A percentile compares a stretch with the other conserved stretches of the same genome.
Conservation (phyloP, 306 rosid species). For the Datisca glomerata region DNA sequence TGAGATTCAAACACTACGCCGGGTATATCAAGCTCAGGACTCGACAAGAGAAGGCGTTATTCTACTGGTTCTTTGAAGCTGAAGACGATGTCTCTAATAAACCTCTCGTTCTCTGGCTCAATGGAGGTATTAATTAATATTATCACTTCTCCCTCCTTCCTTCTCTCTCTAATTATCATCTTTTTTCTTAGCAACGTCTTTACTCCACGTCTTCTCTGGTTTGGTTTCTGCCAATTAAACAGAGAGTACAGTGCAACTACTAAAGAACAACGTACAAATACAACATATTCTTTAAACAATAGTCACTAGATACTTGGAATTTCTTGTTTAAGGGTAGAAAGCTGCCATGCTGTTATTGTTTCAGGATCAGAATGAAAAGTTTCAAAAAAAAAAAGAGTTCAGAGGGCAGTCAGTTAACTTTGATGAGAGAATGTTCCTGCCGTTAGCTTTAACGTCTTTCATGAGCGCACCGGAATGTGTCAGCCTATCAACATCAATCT, state of each 20-base stretch:
- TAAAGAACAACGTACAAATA: no score
- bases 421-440: constrained; percentile 1
- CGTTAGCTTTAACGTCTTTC: constrained; percentile 4
- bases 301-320: no score
- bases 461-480: no score
- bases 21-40: constrained; percentile 38
- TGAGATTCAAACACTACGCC: constrained; percentile 42
- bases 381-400: no score
- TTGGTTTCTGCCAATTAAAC: no score
- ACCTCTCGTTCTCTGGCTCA: constrained; percentile 68
- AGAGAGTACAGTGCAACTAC: no score
- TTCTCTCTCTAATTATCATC: not conserved
- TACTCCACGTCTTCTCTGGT: not conserved
- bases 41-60: constrained; percentile 30
- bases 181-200: no score
- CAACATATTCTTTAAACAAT: no score
- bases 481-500: no score
- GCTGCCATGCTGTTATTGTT: no score
- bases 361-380: no score
- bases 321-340: no score
- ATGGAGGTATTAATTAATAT: constrained; percentile 71
- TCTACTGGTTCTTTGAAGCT: constrained; percentile 73
- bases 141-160: not conserved
- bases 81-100: constrained; percentile 23
- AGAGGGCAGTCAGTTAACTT: not conserved